Evolutionary conservation across 2,329 filamentous ascomycete genomes (phyloP).

Genomic region (Claviceps spartinae): DNA sequence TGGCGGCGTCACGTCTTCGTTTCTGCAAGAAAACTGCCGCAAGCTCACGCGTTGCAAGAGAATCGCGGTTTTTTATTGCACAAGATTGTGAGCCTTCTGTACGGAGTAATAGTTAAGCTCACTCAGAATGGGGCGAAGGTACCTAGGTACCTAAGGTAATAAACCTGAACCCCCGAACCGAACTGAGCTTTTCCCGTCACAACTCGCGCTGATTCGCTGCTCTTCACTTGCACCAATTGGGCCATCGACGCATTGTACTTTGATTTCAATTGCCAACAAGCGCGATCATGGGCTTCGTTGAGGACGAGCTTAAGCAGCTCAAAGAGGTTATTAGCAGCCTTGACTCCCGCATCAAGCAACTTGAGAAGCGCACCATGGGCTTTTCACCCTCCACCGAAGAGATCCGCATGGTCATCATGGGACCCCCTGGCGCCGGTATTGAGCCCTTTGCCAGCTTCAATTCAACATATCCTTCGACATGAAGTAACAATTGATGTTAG

Average conservation of each 20-base stretch:
- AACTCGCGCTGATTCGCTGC: neutral
- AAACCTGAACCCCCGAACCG: too few relatives aligned
- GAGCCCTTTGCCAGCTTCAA: neutral
- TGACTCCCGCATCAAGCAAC: conserved; percentile 71
- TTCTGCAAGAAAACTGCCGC: too few relatives aligned
- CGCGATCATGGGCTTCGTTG: conserved; percentile 71
- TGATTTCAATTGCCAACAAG: conserved; percentile 5
- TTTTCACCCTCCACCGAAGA: conserved; percentile 41
- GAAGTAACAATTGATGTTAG: conserved; percentile 32
- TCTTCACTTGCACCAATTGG: conserved; percentile 1
- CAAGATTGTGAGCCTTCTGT: too few relatives aligned
- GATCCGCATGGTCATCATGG: conserved; percentile 95
- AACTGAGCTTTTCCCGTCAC: too few relatives aligned
- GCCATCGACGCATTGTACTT: conserved; percentile 5
- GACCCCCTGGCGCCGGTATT: conserved; percentile 91
- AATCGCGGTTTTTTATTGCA: too few relatives aligned
- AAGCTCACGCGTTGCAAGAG: too few relatives aligned
- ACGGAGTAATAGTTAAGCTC: too few relatives aligned
- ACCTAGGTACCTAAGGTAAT: too few relatives aligned
- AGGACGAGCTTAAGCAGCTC: conserved; percentile 72
- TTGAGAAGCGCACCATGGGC: conserved; percentile 61
- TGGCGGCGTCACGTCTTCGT: too few relatives aligned
- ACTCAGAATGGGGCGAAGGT: too few relatives aligned
- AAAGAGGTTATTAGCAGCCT: conserved; percentile 74
- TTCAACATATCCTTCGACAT: neutral